These are phyloP conservation scores for Apiospora sp. DNA, from an alignment of 2,329 filamentous ascomycete species.

Conservation along the genomic window DNA sequence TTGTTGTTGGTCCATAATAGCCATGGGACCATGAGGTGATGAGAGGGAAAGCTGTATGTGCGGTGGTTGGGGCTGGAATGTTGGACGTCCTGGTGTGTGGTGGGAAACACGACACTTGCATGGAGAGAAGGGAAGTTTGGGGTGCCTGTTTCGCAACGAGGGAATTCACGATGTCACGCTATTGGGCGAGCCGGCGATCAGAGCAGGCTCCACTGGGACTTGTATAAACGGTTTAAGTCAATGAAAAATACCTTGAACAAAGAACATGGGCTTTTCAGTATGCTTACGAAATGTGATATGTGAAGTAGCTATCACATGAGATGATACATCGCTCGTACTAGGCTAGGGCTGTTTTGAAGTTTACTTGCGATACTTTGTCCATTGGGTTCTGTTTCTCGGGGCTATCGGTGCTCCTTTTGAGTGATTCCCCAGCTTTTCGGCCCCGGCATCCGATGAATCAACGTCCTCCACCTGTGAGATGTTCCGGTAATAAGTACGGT, in stretches of 20 bases:
- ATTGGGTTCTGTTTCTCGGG: too few species aligned
- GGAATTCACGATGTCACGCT: slow-evolving; percentile 25
- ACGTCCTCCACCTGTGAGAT: too few species aligned
- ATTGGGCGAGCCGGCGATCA: slow-evolving; percentile 20
- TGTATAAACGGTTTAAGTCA: slow-evolving; percentile 23
- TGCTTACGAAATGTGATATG: neutral
- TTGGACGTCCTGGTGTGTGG: neutral
- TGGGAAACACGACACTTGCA: neutral
- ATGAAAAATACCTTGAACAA: slow-evolving; percentile 22
- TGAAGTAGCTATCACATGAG: neutral
- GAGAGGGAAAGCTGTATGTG: neutral
- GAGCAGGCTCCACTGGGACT: slow-evolving; percentile 14
- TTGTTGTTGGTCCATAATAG: neutral
- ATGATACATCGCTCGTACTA: neutral
- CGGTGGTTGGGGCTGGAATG: neutral
- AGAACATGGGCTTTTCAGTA: neutral
- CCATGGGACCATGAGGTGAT: neutral
- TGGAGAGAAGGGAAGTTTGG: neutral
- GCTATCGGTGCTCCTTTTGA: too few species aligned
- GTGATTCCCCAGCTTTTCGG: too few species aligned
- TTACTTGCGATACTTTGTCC: too few species aligned
- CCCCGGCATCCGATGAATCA: too few species aligned
- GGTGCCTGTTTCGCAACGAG: slow-evolving; percentile 1
- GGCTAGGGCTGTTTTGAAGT: too few species aligned
- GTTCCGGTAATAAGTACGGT: too few species aligned